Evolutionary conservation across 352 stramenopile genomes (phyloP).

Genomic region (Thraustotheca clavata): DNA sequence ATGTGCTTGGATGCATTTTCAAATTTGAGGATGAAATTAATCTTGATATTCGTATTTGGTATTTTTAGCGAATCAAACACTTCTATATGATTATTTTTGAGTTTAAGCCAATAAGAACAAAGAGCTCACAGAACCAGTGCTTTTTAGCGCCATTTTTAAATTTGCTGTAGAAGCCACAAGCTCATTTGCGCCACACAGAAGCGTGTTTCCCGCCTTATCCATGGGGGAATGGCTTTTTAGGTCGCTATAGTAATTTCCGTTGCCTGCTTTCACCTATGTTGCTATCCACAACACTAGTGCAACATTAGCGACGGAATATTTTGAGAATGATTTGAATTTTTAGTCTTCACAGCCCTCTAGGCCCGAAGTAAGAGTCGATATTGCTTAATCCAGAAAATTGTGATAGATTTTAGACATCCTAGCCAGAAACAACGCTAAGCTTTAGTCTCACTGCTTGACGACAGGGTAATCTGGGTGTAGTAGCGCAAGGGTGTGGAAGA

Average conservation of each 20-base stretch:
- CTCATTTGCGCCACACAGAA: constrained; percentile 12
- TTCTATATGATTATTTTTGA: too few relatives aligned
- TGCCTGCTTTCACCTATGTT: constrained; percentile 11
- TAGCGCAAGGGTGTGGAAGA: too few relatives aligned
- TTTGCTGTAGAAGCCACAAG: background rate
- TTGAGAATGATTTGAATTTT: background rate
- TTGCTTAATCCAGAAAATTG: too few relatives aligned
- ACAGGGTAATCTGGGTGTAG: too few relatives aligned
- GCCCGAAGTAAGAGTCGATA: too few relatives aligned
- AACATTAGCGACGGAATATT: constrained; percentile 13
- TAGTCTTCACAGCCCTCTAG: too few relatives aligned
- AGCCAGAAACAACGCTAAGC: too few relatives aligned
- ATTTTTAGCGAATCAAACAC: too few relatives aligned
- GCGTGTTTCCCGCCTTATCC: constrained; percentile 1
- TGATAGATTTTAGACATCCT: too few relatives aligned
- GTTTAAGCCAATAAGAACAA: background rate
- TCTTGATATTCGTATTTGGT: background rate
- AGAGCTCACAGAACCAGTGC: background rate
- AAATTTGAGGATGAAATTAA: background rate
- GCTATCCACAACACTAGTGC: constrained; percentile 3
- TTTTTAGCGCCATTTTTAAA: background rate
- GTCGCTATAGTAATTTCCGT: constrained; percentile 3
- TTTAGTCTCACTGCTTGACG: too few relatives aligned
- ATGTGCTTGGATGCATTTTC: background rate
- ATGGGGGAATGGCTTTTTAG: constrained; percentile 18